Evolutionary conservation across 2,329 filamentous ascomycete genomes (phyloP).

Genomic region (Didymella exigua): DNA sequence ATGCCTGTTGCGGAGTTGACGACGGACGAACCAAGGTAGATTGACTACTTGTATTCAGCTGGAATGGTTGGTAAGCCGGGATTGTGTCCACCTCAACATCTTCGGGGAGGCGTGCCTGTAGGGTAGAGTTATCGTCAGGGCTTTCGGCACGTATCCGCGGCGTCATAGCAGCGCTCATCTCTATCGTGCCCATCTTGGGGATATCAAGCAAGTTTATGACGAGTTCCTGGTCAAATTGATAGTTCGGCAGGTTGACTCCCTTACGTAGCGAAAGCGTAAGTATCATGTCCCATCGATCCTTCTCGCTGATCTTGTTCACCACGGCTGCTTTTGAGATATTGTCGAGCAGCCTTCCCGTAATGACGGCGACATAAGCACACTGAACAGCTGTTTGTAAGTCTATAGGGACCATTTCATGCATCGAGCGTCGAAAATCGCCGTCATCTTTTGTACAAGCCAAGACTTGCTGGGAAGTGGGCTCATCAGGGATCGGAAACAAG

Average conservation of each 20-base stretch:
- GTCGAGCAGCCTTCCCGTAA: conserved; percentile 34
- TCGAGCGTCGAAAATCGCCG: conserved; percentile 26
- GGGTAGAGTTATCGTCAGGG: not conserved
- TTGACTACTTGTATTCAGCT: conserved; percentile 21
- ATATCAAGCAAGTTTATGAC: conserved; percentile 32
- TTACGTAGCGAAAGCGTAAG: conserved; percentile 29
- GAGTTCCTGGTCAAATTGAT: conserved; percentile 36
- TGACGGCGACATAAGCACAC: conserved; percentile 34
- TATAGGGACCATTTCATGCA: conserved; percentile 32
- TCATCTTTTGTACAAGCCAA: conserved; percentile 27
- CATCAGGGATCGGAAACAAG: conserved; percentile 38
- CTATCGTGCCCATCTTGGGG: not conserved
- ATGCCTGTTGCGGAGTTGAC: not conserved
- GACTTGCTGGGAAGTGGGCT: conserved; percentile 32
- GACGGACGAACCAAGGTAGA: not conserved
- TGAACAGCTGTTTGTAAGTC: conserved; percentile 30
- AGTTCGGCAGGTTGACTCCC: conserved; percentile 22
- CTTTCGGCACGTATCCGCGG: not conserved
- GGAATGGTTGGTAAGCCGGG: conserved; percentile 17
- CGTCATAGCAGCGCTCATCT: not conserved
- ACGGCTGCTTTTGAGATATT: conserved; percentile 19
- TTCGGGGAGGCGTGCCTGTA: not conserved
- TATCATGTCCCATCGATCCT: conserved; percentile 33
- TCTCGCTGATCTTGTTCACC: conserved; percentile 18
- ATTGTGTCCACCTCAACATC: not conserved